Evolutionary conservation across 2,329 filamentous ascomycete genomes (phyloP), one percentile per base, ranked within the genome.

Genomic region (Fusarium sp.): DNA sequence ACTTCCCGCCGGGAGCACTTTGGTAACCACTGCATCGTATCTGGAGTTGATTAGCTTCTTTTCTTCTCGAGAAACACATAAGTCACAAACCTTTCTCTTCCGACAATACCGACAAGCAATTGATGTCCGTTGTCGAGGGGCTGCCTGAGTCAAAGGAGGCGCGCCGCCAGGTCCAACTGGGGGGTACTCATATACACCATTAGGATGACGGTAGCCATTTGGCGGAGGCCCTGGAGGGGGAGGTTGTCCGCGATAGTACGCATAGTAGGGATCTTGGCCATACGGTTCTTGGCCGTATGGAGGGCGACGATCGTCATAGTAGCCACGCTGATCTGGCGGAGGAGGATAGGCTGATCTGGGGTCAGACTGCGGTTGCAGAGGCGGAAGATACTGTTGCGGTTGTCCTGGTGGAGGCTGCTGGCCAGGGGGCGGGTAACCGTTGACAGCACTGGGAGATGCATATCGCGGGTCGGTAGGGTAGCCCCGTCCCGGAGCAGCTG

Each of bases 11-110:
- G 0, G 84, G 83, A 0, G 84, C 85, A 64, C 85, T 87, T 60
- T 86, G 83, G 65, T 88, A 88, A 27, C 86, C 86, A 63, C 85
- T 88, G 78, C 86, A 88, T 37, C 86, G 85, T 66, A 88, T 88
- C 86, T 88, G 60, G 19, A 40, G 3, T 35, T 50, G 44, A 46
- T 73, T 48, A 68, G 62, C 59, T 47, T 37, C 40, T 37, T 20
- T 35, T 25, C 23, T 48, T 32, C 13, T 32, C 33, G 32, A 43
- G 11, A 25, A 20, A 20, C 22, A 17, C 33, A 19, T 17, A n/a
- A 15, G 15, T 27, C 32, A 59, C 74, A 46, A 71, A 88, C 86
- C 83, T 88, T 88, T 74, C 86, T 80, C 75, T 87, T 87, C n/a
- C 86, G 78, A 73, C 86, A 88, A 65, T 88, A 88, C 54, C 84